Base-by-base conservation (phyloP, 1,284 basidiomycete species). In the Somion occarium region DNA sequence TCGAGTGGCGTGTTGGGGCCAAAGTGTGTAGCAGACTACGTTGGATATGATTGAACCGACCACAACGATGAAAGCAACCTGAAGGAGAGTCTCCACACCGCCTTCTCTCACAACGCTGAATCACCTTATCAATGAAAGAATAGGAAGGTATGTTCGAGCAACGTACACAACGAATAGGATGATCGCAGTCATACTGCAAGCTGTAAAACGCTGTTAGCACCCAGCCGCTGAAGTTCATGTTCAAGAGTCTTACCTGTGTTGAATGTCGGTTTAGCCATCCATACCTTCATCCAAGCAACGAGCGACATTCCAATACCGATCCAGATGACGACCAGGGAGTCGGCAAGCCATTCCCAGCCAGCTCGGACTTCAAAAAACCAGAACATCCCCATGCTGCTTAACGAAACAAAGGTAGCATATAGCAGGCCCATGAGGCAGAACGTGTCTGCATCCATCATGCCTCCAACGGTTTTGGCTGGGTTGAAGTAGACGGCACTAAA, bases 141-240 rank as follows among this genome's bases (percentile, higher is more conserved):
- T 45, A n/a, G n/a, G n/a, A n/a, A n/a, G n/a, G n/a, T n/a, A n/a
- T n/a, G n/a, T n/a, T n/a, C n/a, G 27, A 27, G 23, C 50, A n/a
- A 68, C 83, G 68, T 64, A 88, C 86, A 94, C 91, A 25, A 89
- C 79, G 60, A 92, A 93, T 22, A 94, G 75, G 23, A 91, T 87
- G 44, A 96, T 92, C 1, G 88, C 82, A 0, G 85, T 88, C 92
- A 96, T 95, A 47, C 90, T 94, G 61, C 91, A 93, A 3, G 92
- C 93, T 88, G 56, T 49, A 37, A n/a, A 3, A 22, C 5, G 1
- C 26, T 39, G n/a, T 26, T 3, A 23, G 37, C 5, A 43, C 44
- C 7, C 45, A 51, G 9, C 23, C 5, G 24, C 24, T 12, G 9
- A 22, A 9, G 18, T n/a, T 7, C 34, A 37, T 25, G 39, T 9